phyloP scores from a whole-genome alignment of 2,329 filamentous ascomycete species.

The Talaromyces sp. region DNA sequence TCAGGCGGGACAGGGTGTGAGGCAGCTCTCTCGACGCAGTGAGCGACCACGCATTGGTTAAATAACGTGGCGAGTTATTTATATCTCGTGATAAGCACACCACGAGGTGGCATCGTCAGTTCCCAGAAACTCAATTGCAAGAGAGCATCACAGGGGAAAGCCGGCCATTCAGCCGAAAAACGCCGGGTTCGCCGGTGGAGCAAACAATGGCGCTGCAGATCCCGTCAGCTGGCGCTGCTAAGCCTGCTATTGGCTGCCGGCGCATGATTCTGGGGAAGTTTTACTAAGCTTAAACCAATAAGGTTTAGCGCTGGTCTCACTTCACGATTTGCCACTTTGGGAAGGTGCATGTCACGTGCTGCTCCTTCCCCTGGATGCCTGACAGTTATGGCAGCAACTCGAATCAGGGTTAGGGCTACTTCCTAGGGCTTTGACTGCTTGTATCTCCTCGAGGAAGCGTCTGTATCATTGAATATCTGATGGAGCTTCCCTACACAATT shows the following conservation, averaged over 20 bases:
- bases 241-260: not conserved
- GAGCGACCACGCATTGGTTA: not conserved
- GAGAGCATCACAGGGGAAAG: not conserved
- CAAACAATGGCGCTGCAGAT: not conserved
- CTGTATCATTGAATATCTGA: not conserved
- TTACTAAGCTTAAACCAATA: not conserved
- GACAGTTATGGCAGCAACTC: not conserved
- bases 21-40: not conserved
- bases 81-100: not conserved
- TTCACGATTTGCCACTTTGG: not conserved
- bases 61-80: not conserved
- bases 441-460: not conserved
- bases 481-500: no score
- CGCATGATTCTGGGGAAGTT: not conserved
- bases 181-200: constrained; percentile 1
- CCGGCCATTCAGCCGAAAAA: not conserved
- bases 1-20: not conserved
- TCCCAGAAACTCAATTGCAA: not conserved
- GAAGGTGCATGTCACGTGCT: not conserved
- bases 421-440: not conserved
- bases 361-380: not conserved
- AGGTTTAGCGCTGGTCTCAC: not conserved
- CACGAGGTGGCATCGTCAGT: not conserved
- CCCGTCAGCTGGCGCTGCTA: not conserved
- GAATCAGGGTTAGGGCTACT: not conserved